Conservation (phyloP, 352 stramenopile species). For the Globisporangium recalcitrans region DNA sequence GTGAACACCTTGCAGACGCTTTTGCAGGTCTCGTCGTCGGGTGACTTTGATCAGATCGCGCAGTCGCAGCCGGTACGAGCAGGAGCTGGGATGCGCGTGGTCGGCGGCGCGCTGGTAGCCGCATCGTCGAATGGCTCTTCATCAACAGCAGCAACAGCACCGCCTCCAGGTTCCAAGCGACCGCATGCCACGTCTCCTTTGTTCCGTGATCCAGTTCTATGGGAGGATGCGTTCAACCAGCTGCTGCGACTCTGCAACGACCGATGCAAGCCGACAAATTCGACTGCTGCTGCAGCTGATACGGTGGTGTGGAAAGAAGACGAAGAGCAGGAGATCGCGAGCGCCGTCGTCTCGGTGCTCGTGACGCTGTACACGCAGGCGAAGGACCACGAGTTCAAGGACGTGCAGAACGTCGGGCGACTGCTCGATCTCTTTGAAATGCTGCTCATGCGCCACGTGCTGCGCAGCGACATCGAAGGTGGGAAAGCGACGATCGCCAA, state of each 20-base stretch:
- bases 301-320: slow-evolving; percentile 51
- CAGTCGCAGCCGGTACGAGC: slow-evolving; percentile 73
- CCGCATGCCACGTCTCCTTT: slow-evolving; percentile 15
- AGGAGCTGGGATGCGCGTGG: slow-evolving; percentile 86
- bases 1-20: slow-evolving; percentile 78
- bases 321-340: slow-evolving; percentile 78
- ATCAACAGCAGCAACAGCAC: background rate
- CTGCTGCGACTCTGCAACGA: slow-evolving; percentile 53
- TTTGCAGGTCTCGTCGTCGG: slow-evolving; percentile 69
- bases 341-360: slow-evolving; percentile 62
- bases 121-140: slow-evolving; percentile 2
- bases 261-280: slow-evolving; percentile 21
- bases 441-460: slow-evolving; percentile 64
- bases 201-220: slow-evolving; percentile 49
- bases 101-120: slow-evolving; percentile 77
- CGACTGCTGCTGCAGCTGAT: no score
- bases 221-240: slow-evolving; percentile 62
- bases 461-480: slow-evolving; percentile 24
- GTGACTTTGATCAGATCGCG: slow-evolving; percentile 67
- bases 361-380: slow-evolving; percentile 74
- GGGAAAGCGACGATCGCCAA: slow-evolving; percentile 36
- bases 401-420: slow-evolving; percentile 48
- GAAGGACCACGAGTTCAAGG: slow-evolving; percentile 72
- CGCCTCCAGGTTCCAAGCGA: slow-evolving; percentile 16
- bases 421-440: slow-evolving; percentile 62